A percentile compares a stretch with the other conserved stretches of the same genome.
Conservation (phyloP, 108 stramenopile genomes). For the Fragilariopsis cylindrus region DNA sequence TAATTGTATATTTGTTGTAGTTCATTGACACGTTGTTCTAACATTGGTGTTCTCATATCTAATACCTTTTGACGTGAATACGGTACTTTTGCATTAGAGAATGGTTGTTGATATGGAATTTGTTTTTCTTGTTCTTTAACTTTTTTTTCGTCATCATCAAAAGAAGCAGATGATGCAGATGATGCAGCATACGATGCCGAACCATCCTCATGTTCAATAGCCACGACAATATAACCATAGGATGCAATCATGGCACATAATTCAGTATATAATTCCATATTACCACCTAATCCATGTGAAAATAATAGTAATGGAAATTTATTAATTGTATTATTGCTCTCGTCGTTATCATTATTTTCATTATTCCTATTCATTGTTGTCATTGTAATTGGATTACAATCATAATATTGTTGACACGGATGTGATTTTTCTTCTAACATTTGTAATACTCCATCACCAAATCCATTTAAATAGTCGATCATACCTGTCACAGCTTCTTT, state of each 20-base stretch:
- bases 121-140: background rate
- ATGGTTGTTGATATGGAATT: constrained; percentile 27
- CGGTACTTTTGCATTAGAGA: constrained; percentile 6
- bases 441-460: constrained; percentile 8
- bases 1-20: constrained; percentile 2
- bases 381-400: background rate
- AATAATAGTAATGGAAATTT: constrained; percentile 47
- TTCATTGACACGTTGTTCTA: constrained; percentile 34
- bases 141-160: background rate
- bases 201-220: constrained; percentile 51
- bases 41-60: constrained; percentile 29
- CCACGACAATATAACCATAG: constrained; percentile 36
- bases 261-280: constrained; percentile 41
- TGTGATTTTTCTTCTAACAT: constrained; percentile 33
- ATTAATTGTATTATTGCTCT: background rate
- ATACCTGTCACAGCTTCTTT: constrained; percentile 37
- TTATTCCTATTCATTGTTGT: too few species aligned
- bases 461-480: constrained; percentile 23
- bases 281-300: constrained; percentile 58
- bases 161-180: background rate
- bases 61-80: constrained; percentile 41
- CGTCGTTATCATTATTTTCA: too few species aligned
- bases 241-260: constrained; percentile 44
- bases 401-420: constrained; percentile 24
- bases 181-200: constrained; percentile 26